Percentiles rank a stretch among this genome's conserved stretches.
phyloP scores from a whole-genome alignment of 176 grass and related monocot species.

The Neostapfia colusana region DNA sequence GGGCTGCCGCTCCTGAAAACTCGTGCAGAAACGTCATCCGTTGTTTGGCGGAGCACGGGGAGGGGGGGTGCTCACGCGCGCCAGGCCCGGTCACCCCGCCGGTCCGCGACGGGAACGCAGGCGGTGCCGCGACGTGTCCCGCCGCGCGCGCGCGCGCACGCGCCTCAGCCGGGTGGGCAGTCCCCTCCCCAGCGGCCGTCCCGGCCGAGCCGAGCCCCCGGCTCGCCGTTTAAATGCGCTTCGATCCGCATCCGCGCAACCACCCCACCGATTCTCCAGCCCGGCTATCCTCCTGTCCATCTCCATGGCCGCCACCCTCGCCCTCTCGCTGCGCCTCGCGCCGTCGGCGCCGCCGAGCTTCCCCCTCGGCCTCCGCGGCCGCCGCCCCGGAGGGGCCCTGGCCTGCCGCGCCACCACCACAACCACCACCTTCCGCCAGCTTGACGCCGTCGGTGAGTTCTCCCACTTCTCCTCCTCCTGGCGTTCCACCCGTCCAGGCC shows the following conservation, averaged over 20 bases:
- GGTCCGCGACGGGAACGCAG: background rate
- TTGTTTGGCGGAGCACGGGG: background rate
- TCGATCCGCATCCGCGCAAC: background rate
- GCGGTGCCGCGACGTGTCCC: constrained; percentile 22
- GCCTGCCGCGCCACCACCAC: constrained; percentile 31
- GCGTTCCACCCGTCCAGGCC: background rate
- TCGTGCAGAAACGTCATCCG: background rate
- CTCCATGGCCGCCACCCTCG: constrained; percentile 32
- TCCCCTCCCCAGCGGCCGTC: background rate
- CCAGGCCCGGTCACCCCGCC: background rate
- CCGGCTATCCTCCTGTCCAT: background rate
- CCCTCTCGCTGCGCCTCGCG: constrained; percentile 39
- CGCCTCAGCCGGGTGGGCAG: too few relatives aligned
- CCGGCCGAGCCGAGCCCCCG: background rate
- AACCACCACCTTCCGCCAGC: constrained; percentile 40
- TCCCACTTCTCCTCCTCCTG: too few relatives aligned
- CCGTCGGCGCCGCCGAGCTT: background rate
- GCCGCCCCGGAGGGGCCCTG: background rate
- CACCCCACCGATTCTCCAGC: background rate
- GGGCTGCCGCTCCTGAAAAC: background rate
- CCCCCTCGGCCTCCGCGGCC: background rate
- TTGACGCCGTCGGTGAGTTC: constrained; percentile 51
- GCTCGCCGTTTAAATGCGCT: background rate
- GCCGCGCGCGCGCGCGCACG: background rate
- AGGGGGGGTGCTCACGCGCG: background rate